Conservation (phyloP, 2,329 filamentous ascomycete species). For the Truncatella angustata region DNA sequence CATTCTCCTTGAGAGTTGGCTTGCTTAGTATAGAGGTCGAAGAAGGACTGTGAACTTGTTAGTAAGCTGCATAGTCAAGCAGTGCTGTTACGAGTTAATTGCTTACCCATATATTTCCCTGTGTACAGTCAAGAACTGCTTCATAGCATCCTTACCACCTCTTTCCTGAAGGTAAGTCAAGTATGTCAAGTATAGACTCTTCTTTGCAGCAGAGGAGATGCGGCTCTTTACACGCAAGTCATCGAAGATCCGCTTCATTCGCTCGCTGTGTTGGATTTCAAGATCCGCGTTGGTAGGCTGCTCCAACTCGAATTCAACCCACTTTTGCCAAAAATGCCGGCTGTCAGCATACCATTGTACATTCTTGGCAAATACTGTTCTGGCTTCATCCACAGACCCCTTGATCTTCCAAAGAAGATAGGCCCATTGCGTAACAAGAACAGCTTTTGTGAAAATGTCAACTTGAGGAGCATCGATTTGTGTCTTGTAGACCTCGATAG, state of each 20-base stretch:
- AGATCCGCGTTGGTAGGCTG: constrained; percentile 68
- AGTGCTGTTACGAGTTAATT: constrained; percentile 6
- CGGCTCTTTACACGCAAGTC: constrained; percentile 72
- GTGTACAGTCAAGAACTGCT: constrained; percentile 81
- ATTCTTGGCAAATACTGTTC: constrained; percentile 79
- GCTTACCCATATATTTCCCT: constrained; percentile 81
- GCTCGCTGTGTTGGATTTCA: constrained; percentile 64
- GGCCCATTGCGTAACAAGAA: constrained; percentile 86
- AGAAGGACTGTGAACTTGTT: constrained; percentile 36
- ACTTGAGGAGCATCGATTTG: constrained; percentile 73
- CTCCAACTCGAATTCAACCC: constrained; percentile 83
- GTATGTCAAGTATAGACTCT: constrained; percentile 75
- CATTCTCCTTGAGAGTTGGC: constrained; percentile 44
- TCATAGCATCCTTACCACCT: constrained; percentile 79
- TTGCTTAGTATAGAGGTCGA: constrained; percentile 43
- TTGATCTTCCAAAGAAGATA: constrained; percentile 84
- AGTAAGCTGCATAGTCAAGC: neutral
- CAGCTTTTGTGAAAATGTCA: constrained; percentile 78
- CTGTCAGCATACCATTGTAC: constrained; percentile 83
- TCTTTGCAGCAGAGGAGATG: constrained; percentile 65
- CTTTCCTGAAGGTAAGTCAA: constrained; percentile 81
- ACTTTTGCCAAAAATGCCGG: constrained; percentile 84
- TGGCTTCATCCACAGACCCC: constrained; percentile 75
- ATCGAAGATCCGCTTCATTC: constrained; percentile 78
- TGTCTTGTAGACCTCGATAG: constrained; percentile 77